Evolutionary conservation across 805 yeast species (phyloP).

Genomic region (Brettanomyces naardenensis): DNA sequence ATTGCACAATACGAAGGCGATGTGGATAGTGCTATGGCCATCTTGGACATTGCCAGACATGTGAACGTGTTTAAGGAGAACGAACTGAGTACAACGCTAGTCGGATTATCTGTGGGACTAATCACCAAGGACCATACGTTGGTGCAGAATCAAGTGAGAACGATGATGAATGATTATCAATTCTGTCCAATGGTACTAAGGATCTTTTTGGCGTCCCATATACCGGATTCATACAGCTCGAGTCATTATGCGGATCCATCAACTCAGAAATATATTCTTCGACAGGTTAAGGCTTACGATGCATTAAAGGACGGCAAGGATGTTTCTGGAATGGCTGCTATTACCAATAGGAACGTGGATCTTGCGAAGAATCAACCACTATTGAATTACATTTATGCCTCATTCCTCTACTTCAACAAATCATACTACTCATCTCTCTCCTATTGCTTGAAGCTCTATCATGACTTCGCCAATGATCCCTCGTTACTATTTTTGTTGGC

Average conservation of each 20-base stretch:
- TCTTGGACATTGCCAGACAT: slow-evolving; percentile 65
- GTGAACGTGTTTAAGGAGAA: slow-evolving; percentile 70
- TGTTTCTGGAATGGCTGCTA: slow-evolving; percentile 74
- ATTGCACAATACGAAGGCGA: slow-evolving; percentile 49
- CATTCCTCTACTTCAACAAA: slow-evolving; percentile 70
- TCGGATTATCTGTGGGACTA: slow-evolving; percentile 52
- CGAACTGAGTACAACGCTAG: slow-evolving; percentile 52
- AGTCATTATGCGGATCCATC: slow-evolving; percentile 59
- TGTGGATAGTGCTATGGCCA: slow-evolving; percentile 55
- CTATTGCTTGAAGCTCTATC: slow-evolving; percentile 66
- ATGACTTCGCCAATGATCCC: slow-evolving; percentile 65
- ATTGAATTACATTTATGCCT: slow-evolving; percentile 59
- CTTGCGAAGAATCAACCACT: slow-evolving; percentile 53
- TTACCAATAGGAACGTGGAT: slow-evolving; percentile 46
- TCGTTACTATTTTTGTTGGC: slow-evolving; percentile 70
- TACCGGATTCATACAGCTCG: slow-evolving; percentile 17
- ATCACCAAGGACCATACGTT: slow-evolving; percentile 40
- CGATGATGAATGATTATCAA: slow-evolving; percentile 59
- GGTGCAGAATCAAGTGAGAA: slow-evolving; percentile 52
- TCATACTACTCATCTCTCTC: slow-evolving; percentile 79
- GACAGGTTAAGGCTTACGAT: slow-evolving; percentile 88
- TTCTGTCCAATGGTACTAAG: slow-evolving; percentile 64
- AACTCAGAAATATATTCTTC: slow-evolving; percentile 81
- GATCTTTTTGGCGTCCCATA: slow-evolving; percentile 50
- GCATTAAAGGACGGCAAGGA: slow-evolving; percentile 46